Conservation (phyloP, 176 grass and related monocot species). For the Neostapfia colusana region DNA sequence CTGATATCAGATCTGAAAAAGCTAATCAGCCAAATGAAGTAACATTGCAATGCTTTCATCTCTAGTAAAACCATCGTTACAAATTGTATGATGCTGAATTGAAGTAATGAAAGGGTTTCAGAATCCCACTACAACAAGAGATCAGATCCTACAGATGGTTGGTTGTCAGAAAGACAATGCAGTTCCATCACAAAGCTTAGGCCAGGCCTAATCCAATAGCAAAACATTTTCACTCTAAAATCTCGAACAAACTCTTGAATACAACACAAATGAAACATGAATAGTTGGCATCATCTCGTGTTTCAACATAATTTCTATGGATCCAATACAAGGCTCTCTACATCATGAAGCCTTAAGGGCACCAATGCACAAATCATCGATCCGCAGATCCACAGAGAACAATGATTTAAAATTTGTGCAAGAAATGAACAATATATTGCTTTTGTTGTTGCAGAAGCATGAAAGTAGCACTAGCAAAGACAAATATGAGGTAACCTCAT, state of each 20-base stretch:
- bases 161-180: neutral
- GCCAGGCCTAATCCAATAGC: neutral
- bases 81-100: neutral
- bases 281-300: neutral
- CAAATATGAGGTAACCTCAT: neutral
- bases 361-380: conserved; percentile 80
- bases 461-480: neutral
- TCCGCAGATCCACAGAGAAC: conserved; percentile 46
- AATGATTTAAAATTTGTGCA: neutral
- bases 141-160: neutral
- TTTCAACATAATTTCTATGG: neutral
- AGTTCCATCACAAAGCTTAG: conserved; percentile 23
- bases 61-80: neutral
- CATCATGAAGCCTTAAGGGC: conserved; percentile 56
- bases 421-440: neutral
- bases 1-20: neutral
- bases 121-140: neutral
- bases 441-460: conserved; percentile 3
- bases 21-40: neutral
- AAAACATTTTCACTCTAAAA: neutral
- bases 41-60: neutral
- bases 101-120: neutral
- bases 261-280: neutral
- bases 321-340: neutral
- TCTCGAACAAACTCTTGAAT: neutral